These are phyloP conservation scores for Zymoseptoria tritici DNA, from an alignment of 2,329 filamentous ascomycete genomes.

Conservation along the genomic window DNA sequence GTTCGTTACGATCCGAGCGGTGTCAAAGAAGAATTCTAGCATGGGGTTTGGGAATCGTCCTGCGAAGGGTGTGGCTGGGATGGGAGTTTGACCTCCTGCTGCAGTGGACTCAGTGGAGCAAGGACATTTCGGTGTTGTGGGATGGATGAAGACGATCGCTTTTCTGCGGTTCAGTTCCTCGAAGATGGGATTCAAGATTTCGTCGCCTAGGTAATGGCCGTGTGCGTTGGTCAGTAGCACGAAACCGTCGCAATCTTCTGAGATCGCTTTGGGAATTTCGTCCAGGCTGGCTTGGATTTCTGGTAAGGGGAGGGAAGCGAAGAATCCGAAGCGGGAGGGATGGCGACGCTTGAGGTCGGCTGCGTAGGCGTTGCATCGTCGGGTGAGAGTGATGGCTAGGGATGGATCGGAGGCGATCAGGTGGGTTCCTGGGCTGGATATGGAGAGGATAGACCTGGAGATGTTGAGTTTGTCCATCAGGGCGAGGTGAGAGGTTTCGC, in stretches of 20 bases:
- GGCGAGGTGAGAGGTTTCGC: conserved; percentile 38
- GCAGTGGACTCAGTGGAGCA: conserved; percentile 13
- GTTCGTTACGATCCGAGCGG: conserved; percentile 42
- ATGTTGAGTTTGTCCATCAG: conserved; percentile 47
- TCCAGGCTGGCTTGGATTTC: conserved; percentile 40
- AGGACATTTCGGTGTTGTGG: conserved; percentile 42
- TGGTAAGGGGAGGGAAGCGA: conserved; percentile 47
- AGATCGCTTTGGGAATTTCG: conserved; percentile 41
- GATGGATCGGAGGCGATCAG: conserved; percentile 35
- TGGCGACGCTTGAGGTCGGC: conserved; percentile 31
- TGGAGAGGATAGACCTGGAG: conserved; percentile 46
- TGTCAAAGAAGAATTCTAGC: conserved; percentile 50
- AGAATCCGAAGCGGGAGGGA: conserved; percentile 44
- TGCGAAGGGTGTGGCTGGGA: conserved; percentile 32
- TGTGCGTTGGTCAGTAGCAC: conserved; percentile 47
- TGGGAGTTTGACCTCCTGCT: conserved; percentile 16
- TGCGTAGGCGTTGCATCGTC: conserved; percentile 37
- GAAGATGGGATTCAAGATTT: conserved; percentile 41
- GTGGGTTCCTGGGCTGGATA: conserved; percentile 48
- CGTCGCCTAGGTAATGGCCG: conserved; percentile 46
- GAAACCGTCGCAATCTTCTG: conserved; percentile 45
- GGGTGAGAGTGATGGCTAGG: conserved; percentile 33
- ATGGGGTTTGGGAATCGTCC: conserved; percentile 37
- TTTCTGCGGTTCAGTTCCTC: conserved; percentile 41
- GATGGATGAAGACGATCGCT: conserved; percentile 49